phyloP scores from a whole-genome alignment of 1,284 basidiomycete genomes.

The Inonotus hispidus region DNA sequence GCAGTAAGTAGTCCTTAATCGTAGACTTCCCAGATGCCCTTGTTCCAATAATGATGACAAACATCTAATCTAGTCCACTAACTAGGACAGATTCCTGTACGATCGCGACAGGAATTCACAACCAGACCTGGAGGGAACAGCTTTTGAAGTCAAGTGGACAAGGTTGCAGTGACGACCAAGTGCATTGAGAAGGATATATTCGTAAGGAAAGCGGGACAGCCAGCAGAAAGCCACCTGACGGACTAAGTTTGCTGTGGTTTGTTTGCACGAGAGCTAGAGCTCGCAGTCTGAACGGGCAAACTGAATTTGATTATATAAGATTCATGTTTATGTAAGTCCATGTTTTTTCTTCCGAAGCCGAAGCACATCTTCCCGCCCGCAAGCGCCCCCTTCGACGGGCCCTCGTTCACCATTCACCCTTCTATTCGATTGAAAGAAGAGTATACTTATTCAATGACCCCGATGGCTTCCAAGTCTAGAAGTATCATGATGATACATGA shows the following conservation, averaged over 20 bases:
- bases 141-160: not conserved
- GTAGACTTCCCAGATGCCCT: slow-evolving; percentile 77
- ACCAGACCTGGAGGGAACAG: not conserved
- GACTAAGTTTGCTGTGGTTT: slow-evolving; percentile 1
- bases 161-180: not conserved
- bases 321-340: not conserved
- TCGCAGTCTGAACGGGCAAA: not conserved
- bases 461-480: too few species aligned
- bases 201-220: not conserved
- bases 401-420: too few species aligned
- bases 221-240: not conserved
- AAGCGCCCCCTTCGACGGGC: too few species aligned
- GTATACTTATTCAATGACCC: too few species aligned
- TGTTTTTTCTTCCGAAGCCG: too few species aligned
- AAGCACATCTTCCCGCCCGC: too few species aligned
- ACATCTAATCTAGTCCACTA: slow-evolving; percentile 55
- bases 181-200: not conserved
- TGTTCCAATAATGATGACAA: slow-evolving; percentile 87
- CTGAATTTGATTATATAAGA: not conserved
- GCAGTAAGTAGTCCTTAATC: slow-evolving; percentile 68
- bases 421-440: too few species aligned
- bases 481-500: too few species aligned
- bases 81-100: not conserved
- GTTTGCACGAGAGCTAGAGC: not conserved
- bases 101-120: not conserved